phyloP scores from a whole-genome alignment of 768 basidiomycete species.

The Pleurotus djamor region DNA sequence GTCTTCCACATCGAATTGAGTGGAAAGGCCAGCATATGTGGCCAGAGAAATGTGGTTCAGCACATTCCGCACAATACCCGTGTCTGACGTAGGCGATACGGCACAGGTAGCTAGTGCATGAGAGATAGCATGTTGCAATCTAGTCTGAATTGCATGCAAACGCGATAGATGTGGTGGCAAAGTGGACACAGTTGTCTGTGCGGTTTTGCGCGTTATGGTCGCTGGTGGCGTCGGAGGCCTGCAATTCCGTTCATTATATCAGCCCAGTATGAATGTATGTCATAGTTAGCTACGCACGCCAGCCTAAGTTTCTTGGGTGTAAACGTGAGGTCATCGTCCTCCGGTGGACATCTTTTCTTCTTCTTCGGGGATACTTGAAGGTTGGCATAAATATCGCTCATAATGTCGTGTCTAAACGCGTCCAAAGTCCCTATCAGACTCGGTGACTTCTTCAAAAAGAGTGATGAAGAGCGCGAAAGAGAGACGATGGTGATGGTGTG shows the following conservation, averaged over 20 bases:
- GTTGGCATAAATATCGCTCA: constrained; percentile 37
- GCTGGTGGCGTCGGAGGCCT: constrained; percentile 63
- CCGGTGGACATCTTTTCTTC: constrained; percentile 49
- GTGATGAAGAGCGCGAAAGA: neutral
- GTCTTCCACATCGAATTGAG: constrained; percentile 66
- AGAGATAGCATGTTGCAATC: constrained; percentile 79
- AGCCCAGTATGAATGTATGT: neutral
- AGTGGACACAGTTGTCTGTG: constrained; percentile 15
- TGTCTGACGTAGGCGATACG: constrained; percentile 72
- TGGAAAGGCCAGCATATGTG: constrained; percentile 65
- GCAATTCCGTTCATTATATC: neutral
- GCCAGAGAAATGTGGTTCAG: constrained; percentile 73
- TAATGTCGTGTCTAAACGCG: constrained; percentile 13
- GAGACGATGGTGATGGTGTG: neutral
- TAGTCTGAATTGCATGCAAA: constrained; percentile 61
- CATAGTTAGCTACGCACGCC: constrained; percentile 34
- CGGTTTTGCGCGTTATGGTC: constrained; percentile 35
- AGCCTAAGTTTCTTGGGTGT: constrained; percentile 72
- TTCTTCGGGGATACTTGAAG: constrained; percentile 60
- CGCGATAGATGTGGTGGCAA: constrained; percentile 62
- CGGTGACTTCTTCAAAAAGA: neutral
- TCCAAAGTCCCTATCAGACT: constrained; percentile 8
- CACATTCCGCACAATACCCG: constrained; percentile 73
- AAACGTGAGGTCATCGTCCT: constrained; percentile 52
- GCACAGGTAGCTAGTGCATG: constrained; percentile 84